These are phyloP conservation scores for Venturia nashicola DNA, from an alignment of 2,329 filamentous ascomycete species.

Conservation along the genomic window DNA sequence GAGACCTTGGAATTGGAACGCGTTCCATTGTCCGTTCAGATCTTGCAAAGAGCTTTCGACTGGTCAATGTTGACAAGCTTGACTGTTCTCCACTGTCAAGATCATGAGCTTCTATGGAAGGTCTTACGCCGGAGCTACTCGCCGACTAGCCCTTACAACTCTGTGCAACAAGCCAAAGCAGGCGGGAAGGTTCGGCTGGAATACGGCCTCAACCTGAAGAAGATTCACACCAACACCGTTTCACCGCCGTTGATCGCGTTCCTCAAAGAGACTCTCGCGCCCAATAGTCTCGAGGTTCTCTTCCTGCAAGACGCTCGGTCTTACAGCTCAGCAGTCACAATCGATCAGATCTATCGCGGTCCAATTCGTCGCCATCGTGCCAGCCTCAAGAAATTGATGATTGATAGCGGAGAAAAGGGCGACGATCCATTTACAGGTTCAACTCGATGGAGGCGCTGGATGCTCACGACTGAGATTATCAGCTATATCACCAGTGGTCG, in stretches of 20 bases:
- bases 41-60: slow-evolving; percentile 60
- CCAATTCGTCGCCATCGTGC: slow-evolving; percentile 57
- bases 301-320: slow-evolving; percentile 57
- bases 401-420: slow-evolving; percentile 50
- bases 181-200: slow-evolving; percentile 12
- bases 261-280: slow-evolving; percentile 63
- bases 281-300: slow-evolving; percentile 67
- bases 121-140: slow-evolving; percentile 45
- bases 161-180: slow-evolving; percentile 17
- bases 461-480: slow-evolving; percentile 55
- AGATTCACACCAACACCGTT: slow-evolving; percentile 63
- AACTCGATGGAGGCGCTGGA: slow-evolving; percentile 55
- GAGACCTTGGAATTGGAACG: slow-evolving; percentile 64
- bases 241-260: slow-evolving; percentile 59
- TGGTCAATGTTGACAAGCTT: slow-evolving; percentile 61
- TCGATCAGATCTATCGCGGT: slow-evolving; percentile 60
- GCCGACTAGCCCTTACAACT: slow-evolving; percentile 15
- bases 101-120: slow-evolving; percentile 66
- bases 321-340: slow-evolving; percentile 46
- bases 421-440: slow-evolving; percentile 14
- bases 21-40: slow-evolving; percentile 57
- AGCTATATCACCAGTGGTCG: slow-evolving; percentile 64
- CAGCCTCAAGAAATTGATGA: slow-evolving; percentile 60
- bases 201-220: slow-evolving; percentile 49
- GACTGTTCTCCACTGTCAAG: slow-evolving; percentile 60